A percentile compares a stretch with the other conserved stretches of the same genome.
Conservation (phyloP, 768 basidiomycete species). For the Suillus subaureus region DNA sequence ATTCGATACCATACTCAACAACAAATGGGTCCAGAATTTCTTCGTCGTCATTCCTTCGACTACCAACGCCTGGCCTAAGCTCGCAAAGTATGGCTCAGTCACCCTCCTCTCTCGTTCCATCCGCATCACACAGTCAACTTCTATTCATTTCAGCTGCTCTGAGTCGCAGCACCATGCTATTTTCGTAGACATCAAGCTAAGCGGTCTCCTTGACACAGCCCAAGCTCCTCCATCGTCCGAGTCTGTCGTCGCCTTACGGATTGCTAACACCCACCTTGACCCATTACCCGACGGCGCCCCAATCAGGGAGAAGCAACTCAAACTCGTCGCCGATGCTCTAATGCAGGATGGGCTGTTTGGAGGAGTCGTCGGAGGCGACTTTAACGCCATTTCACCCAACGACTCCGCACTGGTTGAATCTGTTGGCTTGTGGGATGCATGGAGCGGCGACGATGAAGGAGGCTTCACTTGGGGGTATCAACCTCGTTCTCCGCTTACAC, state of each 20-base stretch:
- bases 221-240: slow-evolving; percentile 27
- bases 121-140: slow-evolving; percentile 42
- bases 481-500: slow-evolving; percentile 43
- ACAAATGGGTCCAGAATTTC: slow-evolving; percentile 58
- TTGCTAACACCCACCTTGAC: slow-evolving; percentile 72
- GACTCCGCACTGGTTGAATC: slow-evolving; percentile 44
- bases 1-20: slow-evolving; percentile 46
- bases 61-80: slow-evolving; percentile 48
- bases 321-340: slow-evolving; percentile 46
- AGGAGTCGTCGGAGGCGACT: slow-evolving; percentile 63
- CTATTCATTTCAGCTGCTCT: slow-evolving; percentile 49
- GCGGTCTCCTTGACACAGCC: slow-evolving; percentile 6
- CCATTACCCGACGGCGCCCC: slow-evolving; percentile 47
- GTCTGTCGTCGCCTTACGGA: slow-evolving; percentile 42
- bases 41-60: slow-evolving; percentile 56
- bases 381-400: slow-evolving; percentile 53
- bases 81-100: slow-evolving; percentile 54
- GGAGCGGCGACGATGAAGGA: slow-evolving; percentile 41
- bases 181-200: slow-evolving; percentile 49
- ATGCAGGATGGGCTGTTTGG: slow-evolving; percentile 44
- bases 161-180: slow-evolving; percentile 51
- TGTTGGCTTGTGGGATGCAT: slow-evolving; percentile 56
- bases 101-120: slow-evolving; percentile 59
- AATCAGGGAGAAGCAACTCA: slow-evolving; percentile 45
- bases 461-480: slow-evolving; percentile 69